phyloP scores from a whole-genome alignment of 805 yeast species.

The Nakazawaea peltata region DNA sequence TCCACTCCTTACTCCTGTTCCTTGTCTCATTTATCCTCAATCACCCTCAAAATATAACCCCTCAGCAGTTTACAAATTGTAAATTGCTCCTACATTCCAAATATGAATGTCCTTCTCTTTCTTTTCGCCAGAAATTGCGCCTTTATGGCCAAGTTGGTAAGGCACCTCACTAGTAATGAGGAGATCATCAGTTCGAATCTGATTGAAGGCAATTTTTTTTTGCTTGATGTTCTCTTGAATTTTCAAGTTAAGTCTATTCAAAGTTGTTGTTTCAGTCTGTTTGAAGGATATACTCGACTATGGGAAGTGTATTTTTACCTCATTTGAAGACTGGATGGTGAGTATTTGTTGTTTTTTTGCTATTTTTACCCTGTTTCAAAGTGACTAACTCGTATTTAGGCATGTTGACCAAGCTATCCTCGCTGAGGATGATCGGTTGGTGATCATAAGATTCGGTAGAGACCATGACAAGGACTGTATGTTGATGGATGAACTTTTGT shows the following conservation, averaged over 20 bases:
- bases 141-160: slow-evolving; percentile 12
- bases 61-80: background rate
- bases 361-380: too few relatives aligned
- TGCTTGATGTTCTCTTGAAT: background rate
- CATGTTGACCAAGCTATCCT: slow-evolving; percentile 97
- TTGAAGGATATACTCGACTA: slow-evolving; percentile 17
- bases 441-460: slow-evolving; percentile 82
- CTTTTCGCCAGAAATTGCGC: too few relatives aligned
- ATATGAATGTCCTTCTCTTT: too few relatives aligned
- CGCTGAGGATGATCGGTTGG: slow-evolving; percentile 82
- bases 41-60: too few relatives aligned
- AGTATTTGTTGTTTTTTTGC: too few relatives aligned
- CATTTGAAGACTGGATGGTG: slow-evolving; percentile 72
- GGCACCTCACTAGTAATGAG: slow-evolving; percentile 13
- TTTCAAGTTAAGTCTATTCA: background rate
- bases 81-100: too few relatives aligned
- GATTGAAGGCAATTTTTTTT: slow-evolving; percentile 10
- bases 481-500: slow-evolving; percentile 84
- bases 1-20: too few relatives aligned
- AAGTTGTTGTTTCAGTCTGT: too few relatives aligned
- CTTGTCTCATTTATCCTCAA: too few relatives aligned
- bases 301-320: slow-evolving; percentile 81
- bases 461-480: slow-evolving; percentile 73
- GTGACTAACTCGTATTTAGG: slow-evolving; percentile 23
- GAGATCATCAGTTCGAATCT: slow-evolving; percentile 12